Base-by-base conservation (phyloP, 192 early-diverging fungal species). In the Backusella sp. region DNA sequence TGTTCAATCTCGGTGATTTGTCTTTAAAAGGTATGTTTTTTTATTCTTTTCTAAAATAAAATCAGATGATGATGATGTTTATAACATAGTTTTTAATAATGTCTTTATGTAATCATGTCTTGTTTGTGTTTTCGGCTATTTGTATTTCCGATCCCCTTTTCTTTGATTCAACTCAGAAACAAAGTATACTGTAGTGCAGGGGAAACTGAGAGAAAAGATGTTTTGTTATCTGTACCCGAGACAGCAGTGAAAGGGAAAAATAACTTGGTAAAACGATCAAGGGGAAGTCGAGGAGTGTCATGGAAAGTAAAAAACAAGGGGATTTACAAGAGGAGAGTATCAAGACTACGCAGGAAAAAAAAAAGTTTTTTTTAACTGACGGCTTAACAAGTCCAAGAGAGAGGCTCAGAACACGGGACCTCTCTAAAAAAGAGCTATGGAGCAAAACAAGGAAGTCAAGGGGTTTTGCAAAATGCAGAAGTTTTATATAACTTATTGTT, bases 201-300 rank as follows among this genome's bases (percentile, higher is more conserved):
- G 23, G 56, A 62, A 30, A 62, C 8, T 28, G 7, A 14, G 23
- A 59, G 23, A 28, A 62, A 28, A 14, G 26, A 28, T 28, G 11
- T 12, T 62, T 56, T 62, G 23, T 62, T 62, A 62, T 62, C 56
- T 62, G 56, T 62, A 62, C 56, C 56, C 56, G 56, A 62, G 21
- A 62, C 56, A 62, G 46, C 46, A 62, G 56, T 23, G 4, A 28
- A 62, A 28, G 23, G 26, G 26, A 62, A 9, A 23, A 56, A 3
- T n/a, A 11, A 14, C 23, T 62, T 28, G 26, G 56, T 4, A 62
- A 28, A 28, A 62, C 11, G 56, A 28, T 62, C 56, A 62, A 62
- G 56, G 23, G 56, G 56, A 62, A 12, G 23, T 7, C 9, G 23
- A 26, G 53, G 53, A 59, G 23, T 19, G 17, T 49, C 9, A 59